Base-by-base conservation (phyloP, 768 basidiomycete genomes). In the Tylopilus sp. region DNA sequence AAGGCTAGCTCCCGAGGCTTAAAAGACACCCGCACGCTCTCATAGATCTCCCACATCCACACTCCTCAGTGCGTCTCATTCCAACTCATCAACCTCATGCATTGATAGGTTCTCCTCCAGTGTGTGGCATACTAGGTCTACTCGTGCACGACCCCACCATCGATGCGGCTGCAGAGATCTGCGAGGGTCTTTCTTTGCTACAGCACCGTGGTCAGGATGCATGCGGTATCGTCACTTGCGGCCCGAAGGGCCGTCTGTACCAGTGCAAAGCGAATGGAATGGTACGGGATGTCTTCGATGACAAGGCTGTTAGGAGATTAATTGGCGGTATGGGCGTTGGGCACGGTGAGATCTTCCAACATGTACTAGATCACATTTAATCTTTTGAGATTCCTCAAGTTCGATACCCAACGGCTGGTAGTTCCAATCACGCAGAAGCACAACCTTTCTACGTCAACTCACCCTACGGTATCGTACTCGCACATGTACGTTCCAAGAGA, bases 361-460 rank as follows among this genome's bases (percentile, higher is more conserved):
- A 34, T 28, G 22, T 26, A 9, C 50, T 25, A 17, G n/a, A 52
- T 55, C 46, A 14, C 37, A 24, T 50, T 45, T 54, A 30, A 62
- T 59, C 48, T 31, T n/a, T 58, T 21, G 58, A 48, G 31, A 24
- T 29, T 44, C 56, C 21, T 24, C 60, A 8, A 98, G 97, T 96
- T 50, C 85, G 97, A 53, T 98, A 99, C 73, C 97, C 97, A 11
- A 98, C 97, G 55, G 97, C 97, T 48, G 97, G 97, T 45, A 93
- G 92, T 66, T 97, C 93, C 53, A 90, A 94, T 53, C 90, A 97
- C 60, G 87, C 96, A 12, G 97, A 99, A 69, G 95, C 97, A 9
- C 97, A 99, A 67, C 97, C 97, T 1, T 99, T 99, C 79, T 99
- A 99, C 68, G 97, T 99, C 63, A 99, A 99, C 75, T 96, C 94